phyloP scores from a whole-genome alignment of 805 yeast genomes.

The Starmerella etchellsii region DNA sequence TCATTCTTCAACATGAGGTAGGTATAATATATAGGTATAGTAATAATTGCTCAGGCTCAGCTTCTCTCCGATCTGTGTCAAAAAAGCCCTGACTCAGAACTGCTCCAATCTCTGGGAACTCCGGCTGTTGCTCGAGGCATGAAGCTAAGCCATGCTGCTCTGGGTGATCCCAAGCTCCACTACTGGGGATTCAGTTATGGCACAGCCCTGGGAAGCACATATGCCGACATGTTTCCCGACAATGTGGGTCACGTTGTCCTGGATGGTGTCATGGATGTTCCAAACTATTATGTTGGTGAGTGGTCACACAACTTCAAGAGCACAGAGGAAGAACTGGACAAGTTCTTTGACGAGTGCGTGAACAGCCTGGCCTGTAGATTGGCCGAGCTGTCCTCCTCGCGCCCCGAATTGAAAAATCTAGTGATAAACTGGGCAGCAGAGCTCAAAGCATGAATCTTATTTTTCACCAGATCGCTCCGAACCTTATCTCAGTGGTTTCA shows the following conservation, averaged over 20 bases:
- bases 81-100: slow-evolving; percentile 2
- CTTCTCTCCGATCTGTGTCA: slow-evolving; percentile 10
- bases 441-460: too few species aligned
- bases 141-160: slow-evolving; percentile 14
- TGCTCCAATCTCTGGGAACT: slow-evolving; percentile 11
- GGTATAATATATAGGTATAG: slow-evolving; percentile 9
- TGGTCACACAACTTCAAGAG: slow-evolving; percentile 12
- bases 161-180: slow-evolving; percentile 18
- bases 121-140: slow-evolving; percentile 18
- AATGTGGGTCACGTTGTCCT: slow-evolving; percentile 14
- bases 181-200: slow-evolving; percentile 21
- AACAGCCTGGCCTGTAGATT: slow-evolving; percentile 1
- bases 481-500: too few species aligned
- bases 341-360: slow-evolving; percentile 12
- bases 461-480: too few species aligned
- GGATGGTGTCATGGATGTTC: slow-evolving; percentile 17
- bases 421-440: slow-evolving; percentile 2
- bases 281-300: slow-evolving; percentile 12
- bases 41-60: slow-evolving; percentile 2
- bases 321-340: slow-evolving; percentile 8
- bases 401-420: slow-evolving; percentile 1
- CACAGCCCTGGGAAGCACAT: slow-evolving; percentile 15
- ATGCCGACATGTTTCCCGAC: slow-evolving; percentile 18
- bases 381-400: neutral
- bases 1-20: slow-evolving; percentile 3